phyloP scores from a whole-genome alignment of 2,329 filamentous ascomycete species.

The Penicillium sp. region DNA sequence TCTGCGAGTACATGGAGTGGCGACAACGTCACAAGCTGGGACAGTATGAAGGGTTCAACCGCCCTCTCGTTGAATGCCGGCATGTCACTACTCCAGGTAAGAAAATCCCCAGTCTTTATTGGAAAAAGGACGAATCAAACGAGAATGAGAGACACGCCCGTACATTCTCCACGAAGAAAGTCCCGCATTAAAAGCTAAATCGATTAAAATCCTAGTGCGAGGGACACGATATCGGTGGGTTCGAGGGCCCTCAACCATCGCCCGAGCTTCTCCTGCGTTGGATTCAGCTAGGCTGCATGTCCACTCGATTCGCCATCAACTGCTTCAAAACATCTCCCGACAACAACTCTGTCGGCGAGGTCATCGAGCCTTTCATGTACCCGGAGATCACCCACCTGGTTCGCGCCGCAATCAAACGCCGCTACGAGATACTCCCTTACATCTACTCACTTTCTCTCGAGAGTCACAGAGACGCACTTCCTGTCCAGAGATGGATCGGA shows the following conservation, averaged over 20 bases:
- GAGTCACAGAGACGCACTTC: conserved; percentile 55
- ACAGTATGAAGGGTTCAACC: conserved; percentile 65
- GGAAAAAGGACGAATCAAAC: background rate
- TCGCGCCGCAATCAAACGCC: conserved; percentile 60
- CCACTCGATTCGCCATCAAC: conserved; percentile 67
- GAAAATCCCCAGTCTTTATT: background rate
- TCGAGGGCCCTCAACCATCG: conserved; percentile 62
- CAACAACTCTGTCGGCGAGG: conserved; percentile 62
- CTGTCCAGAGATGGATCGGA: conserved; percentile 66
- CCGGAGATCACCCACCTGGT: conserved; percentile 59
- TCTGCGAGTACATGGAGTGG: conserved; percentile 68
- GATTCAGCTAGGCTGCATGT: conserved; percentile 66
- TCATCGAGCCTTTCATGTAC: conserved; percentile 76
- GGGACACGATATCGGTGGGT: conserved; percentile 69
- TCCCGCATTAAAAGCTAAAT: background rate
- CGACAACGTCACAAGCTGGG: conserved; percentile 69
- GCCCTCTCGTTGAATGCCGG: conserved; percentile 63
- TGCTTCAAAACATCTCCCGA: conserved; percentile 66
- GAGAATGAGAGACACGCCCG: background rate
- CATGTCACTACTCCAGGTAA: conserved; percentile 51
- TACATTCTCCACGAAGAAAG: background rate
- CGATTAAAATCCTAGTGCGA: conserved; percentile 45
- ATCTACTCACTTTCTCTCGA: conserved; percentile 60
- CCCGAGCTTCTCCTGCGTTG: conserved; percentile 67
- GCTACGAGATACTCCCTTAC: conserved; percentile 67